phyloP scores from a whole-genome alignment of 805 yeast genomes.

The Wickerhamiella dianesei region DNA sequence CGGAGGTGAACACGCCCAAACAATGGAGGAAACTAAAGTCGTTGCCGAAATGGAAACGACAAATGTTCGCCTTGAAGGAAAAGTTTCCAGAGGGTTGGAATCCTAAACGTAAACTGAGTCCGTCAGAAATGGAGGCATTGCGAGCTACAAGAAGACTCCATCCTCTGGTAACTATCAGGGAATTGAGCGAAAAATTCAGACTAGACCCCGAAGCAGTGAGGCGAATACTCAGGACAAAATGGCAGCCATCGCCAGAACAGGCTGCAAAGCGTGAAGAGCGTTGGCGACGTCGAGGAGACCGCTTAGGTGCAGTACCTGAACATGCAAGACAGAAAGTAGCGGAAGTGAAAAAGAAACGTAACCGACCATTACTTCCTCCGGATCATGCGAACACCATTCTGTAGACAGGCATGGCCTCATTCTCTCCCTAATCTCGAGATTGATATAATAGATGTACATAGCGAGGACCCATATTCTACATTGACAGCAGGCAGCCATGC shows the following conservation, averaged over 20 bases:
- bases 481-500: no score
- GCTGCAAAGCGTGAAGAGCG: slow-evolving; percentile 33
- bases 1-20: slow-evolving; percentile 29
- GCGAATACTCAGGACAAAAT: slow-evolving; percentile 61
- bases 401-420: no score
- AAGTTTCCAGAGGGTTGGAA: slow-evolving; percentile 53
- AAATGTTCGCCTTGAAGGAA: slow-evolving; percentile 48
- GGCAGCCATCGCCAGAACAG: slow-evolving; percentile 54
- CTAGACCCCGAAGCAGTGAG: slow-evolving; percentile 74
- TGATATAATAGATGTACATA: no score
- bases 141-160: slow-evolving; percentile 36
- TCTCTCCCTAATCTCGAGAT: no score
- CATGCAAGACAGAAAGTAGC: not conserved
- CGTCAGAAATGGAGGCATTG: slow-evolving; percentile 56
- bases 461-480: no score
- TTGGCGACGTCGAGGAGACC: slow-evolving; percentile 39
- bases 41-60: slow-evolving; percentile 58
- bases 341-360: not conserved
- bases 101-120: slow-evolving; percentile 52
- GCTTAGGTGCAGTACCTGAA: slow-evolving; percentile 15
- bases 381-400: not conserved
- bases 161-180: slow-evolving; percentile 49
- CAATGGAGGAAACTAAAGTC: slow-evolving; percentile 32
- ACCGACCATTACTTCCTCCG: not conserved
- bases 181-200: slow-evolving; percentile 48